A percentile compares a stretch with the other conserved stretches of the same genome.
Evolutionary conservation across 768 basidiomycete species (phyloP).

Genomic region (Mycena galericulata): DNA sequence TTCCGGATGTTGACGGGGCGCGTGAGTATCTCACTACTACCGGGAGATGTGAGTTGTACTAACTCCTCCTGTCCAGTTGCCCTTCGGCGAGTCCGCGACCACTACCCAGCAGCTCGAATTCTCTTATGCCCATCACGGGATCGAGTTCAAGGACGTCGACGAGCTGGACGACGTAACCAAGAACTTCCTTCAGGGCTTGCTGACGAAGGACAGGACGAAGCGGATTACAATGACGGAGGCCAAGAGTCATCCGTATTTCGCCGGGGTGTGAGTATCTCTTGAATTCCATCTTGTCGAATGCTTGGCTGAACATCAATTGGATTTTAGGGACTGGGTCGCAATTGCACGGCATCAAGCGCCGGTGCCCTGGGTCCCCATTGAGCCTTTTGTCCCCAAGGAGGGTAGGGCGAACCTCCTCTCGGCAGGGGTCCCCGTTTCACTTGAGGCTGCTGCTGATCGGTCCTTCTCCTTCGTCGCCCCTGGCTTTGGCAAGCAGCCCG

Average conservation of each 20-base stretch:
- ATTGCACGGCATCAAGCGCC: background rate
- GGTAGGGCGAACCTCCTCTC: background rate
- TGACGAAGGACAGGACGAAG: background rate
- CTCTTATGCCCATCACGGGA: background rate
- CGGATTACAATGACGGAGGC: background rate
- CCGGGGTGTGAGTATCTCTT: background rate
- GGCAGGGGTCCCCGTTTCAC: background rate
- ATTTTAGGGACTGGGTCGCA: background rate
- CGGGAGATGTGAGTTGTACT: background rate
- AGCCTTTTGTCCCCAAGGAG: slow-evolving; percentile 1
- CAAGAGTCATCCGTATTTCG: slow-evolving; percentile 7
- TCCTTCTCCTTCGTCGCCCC: background rate
- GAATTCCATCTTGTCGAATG: background rate
- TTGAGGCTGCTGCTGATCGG: background rate
- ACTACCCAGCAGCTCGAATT: background rate
- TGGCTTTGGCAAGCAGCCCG: background rate
- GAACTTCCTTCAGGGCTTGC: background rate
- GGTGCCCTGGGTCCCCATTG: slow-evolving; percentile 2
- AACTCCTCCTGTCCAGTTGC: background rate
- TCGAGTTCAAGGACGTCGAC: background rate
- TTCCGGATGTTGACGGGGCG: slow-evolving; percentile 6
- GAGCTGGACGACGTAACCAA: background rate
- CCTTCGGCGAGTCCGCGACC: background rate
- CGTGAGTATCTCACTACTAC: background rate
- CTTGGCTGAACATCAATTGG: background rate